These are phyloP conservation scores for Phytophthora sojae DNA, from an alignment of 352 stramenopile species.

Conservation along the genomic window DNA sequence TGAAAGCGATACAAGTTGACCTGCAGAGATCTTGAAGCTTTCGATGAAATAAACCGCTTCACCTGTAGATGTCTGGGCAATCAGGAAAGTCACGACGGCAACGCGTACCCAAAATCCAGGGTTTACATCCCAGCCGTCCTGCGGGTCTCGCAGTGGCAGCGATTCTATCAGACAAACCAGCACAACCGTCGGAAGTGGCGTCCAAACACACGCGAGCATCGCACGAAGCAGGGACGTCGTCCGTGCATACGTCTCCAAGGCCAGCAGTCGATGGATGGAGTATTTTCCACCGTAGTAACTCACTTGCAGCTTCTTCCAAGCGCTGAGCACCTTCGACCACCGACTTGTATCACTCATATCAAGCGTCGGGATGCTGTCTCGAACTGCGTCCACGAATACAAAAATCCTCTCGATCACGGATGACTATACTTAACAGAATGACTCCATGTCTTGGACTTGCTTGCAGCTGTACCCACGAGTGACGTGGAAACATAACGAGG, in stretches of 20 bases:
- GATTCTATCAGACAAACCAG: constrained; percentile 23
- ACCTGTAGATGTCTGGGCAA: background rate
- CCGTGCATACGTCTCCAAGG: constrained; percentile 18
- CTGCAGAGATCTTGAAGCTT: constrained; percentile 5
- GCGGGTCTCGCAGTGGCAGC: constrained; percentile 29
- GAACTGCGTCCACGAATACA: too few species aligned
- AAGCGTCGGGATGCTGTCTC: background rate
- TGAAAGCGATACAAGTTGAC: constrained; percentile 9
- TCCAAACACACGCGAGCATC: constrained; percentile 8
- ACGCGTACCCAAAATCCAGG: constrained; percentile 33
- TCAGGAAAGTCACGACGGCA: constrained; percentile 1
- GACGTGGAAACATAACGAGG: too few species aligned
- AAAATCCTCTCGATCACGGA: too few species aligned
- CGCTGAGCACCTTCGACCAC: background rate
- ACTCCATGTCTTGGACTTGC: too few species aligned
- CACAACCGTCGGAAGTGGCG: constrained; percentile 16
- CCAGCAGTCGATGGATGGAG: constrained; percentile 31
- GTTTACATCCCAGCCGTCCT: constrained; percentile 20
- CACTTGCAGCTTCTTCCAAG: constrained; percentile 24
- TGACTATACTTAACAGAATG: too few species aligned
- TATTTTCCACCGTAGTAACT: constrained; percentile 33
- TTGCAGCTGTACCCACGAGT: too few species aligned
- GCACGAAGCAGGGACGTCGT: constrained; percentile 5
- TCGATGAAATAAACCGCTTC: constrained; percentile 11
- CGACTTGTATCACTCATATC: background rate